Percentiles rank a stretch among this genome's conserved stretches.
These are phyloP conservation scores for Paulownia fortunei DNA, from an alignment of 257 asterid genomes.

Conservation along the genomic window DNA sequence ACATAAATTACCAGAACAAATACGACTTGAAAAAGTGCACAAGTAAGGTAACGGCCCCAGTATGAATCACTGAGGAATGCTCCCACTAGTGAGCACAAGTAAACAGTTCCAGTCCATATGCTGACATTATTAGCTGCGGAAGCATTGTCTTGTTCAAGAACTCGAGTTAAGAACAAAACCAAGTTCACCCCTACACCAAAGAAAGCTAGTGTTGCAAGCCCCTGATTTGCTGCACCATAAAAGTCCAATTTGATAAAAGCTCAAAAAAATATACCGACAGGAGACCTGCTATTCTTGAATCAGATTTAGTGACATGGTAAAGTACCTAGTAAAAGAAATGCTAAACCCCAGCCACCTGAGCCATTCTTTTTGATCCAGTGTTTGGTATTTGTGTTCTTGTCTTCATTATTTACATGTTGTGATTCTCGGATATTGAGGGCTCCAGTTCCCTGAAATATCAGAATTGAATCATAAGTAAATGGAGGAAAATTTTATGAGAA, in stretches of 20 bases:
- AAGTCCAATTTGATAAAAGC: neutral
- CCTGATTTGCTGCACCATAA: constrained; percentile 67
- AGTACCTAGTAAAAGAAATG: constrained; percentile 67
- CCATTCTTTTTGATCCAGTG: constrained; percentile 25
- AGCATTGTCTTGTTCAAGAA: constrained; percentile 72
- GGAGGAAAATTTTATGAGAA: neutral
- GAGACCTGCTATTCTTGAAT: neutral
- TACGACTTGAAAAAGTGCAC: constrained; percentile 69
- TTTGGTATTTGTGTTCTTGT: neutral
- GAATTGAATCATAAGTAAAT: neutral
- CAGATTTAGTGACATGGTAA: neutral
- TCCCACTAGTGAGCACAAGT: constrained; percentile 75
- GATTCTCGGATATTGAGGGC: constrained; percentile 16
- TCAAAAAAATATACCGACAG: neutral
- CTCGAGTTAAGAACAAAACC: constrained; percentile 77
- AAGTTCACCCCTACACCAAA: constrained; percentile 86
- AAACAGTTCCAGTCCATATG: constrained; percentile 88
- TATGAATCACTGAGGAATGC: constrained; percentile 90
- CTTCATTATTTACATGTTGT: constrained; percentile 15
- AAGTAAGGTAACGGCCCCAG: constrained; percentile 82
- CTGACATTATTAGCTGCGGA: constrained; percentile 82
- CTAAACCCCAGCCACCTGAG: constrained; percentile 67
- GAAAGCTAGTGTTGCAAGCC: constrained; percentile 80
- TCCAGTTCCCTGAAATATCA: constrained; percentile 31
- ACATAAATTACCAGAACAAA: constrained; percentile 56